Conservation (phyloP, 768 basidiomycete species). For the Kwoniella sp. region DNA sequence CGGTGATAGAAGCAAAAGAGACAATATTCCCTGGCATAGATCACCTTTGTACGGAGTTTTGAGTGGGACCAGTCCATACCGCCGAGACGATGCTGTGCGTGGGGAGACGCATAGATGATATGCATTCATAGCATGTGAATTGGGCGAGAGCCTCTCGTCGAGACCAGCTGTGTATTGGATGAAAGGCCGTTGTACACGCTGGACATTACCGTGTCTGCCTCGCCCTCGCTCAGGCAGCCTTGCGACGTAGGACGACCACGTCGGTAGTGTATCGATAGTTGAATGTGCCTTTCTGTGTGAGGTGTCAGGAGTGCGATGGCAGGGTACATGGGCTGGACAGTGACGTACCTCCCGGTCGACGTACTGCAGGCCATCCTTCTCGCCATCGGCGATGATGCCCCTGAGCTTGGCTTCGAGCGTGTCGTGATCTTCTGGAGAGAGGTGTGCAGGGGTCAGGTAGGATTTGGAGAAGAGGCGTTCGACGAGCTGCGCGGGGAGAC, state of each 20-base stretch:
- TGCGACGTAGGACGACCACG: conserved; percentile 18
- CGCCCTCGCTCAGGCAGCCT: no score
- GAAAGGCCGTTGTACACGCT: neutral
- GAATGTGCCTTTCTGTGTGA: conserved; percentile 62
- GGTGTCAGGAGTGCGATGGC: neutral
- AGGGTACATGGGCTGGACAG: neutral
- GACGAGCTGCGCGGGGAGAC: conserved; percentile 50
- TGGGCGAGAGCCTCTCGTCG: neutral
- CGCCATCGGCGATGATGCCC: conserved; percentile 56
- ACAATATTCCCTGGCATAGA: no score
- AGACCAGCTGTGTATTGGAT: neutral
- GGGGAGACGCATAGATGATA: no score
- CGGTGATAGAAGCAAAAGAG: no score
- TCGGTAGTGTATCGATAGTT: conserved; percentile 71
- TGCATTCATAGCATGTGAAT: neutral
- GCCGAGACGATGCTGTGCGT: no score
- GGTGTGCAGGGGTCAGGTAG: conserved; percentile 65
- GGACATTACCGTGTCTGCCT: neutral
- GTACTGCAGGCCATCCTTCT: conserved; percentile 62
- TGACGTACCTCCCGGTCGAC: conserved; percentile 59
- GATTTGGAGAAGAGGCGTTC: conserved; percentile 77
- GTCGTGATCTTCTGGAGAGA: conserved; percentile 56
- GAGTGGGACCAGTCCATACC: no score
- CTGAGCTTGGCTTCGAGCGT: conserved; percentile 57
- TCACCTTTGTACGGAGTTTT: no score